Conservation (phyloP, 768 basidiomycete species). For the Leccinum variicolor region DNA sequence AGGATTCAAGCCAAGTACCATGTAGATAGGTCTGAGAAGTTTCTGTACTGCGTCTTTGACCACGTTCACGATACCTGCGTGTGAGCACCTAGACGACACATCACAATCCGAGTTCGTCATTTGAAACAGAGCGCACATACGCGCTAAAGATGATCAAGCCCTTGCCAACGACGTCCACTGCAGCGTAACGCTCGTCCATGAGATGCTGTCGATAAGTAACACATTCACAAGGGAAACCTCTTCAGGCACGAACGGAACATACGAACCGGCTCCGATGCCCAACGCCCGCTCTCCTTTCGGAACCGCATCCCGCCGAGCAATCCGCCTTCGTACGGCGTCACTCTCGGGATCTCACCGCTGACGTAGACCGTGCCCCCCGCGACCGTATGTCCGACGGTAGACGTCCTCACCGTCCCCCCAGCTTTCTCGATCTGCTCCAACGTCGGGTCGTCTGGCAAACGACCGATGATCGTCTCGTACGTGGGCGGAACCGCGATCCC, state of each 20-base stretch:
- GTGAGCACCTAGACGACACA: constrained; percentile 48
- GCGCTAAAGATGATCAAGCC: constrained; percentile 83
- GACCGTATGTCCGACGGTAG: constrained; percentile 60
- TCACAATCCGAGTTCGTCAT: background rate
- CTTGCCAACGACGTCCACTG: constrained; percentile 74
- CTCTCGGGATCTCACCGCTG: constrained; percentile 76
- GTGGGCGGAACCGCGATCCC: constrained; percentile 69
- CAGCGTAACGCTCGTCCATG: constrained; percentile 81
- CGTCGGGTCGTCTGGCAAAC: constrained; percentile 67
- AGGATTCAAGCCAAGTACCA: constrained; percentile 42
- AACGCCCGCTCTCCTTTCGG: constrained; percentile 33
- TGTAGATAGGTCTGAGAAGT: constrained; percentile 69
- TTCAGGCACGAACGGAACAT: background rate
- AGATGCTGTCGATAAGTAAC: constrained; percentile 48
- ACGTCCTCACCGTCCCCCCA: constrained; percentile 55
- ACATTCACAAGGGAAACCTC: background rate
- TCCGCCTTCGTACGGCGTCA: constrained; percentile 66
- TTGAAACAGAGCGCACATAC: constrained; percentile 39
- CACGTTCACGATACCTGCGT: constrained; percentile 86
- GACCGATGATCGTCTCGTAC: constrained; percentile 52
- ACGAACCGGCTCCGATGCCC: constrained; percentile 56
- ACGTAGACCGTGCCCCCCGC: constrained; percentile 65
- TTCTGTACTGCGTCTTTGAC: constrained; percentile 61
- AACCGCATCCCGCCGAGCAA: constrained; percentile 67
- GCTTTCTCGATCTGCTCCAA: constrained; percentile 58